Conservation (phyloP, 1,139 yeast genomes). For the Geotrichum klebahnii region DNA sequence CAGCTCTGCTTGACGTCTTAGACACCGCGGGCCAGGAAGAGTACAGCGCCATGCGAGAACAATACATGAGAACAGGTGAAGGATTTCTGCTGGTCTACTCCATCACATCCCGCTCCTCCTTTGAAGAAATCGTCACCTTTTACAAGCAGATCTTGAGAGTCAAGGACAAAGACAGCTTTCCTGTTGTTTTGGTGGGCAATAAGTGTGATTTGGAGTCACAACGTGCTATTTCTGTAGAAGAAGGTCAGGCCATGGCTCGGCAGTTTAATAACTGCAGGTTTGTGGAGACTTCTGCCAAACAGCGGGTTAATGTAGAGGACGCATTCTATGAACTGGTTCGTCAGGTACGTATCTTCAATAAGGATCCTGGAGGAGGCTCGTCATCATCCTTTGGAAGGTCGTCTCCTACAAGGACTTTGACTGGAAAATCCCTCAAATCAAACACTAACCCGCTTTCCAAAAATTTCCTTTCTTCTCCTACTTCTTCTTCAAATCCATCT, state of each 20-base stretch:
- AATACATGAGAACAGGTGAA: constrained; percentile 67
- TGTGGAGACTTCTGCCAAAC: constrained; percentile 90
- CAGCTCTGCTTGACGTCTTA: constrained; percentile 76
- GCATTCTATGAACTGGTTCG: constrained; percentile 77
- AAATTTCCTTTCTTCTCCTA: too few species aligned
- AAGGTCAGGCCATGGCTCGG: constrained; percentile 70
- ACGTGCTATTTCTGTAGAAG: constrained; percentile 67
- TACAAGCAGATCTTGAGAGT: constrained; percentile 82
- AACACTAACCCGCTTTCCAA: too few species aligned
- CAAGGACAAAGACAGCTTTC: constrained; percentile 50
- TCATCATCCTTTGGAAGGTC: too few species aligned
- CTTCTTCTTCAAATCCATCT: too few species aligned
- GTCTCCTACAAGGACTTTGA: too few species aligned
- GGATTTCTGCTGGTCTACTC: constrained; percentile 56
- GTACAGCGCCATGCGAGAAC: constrained; percentile 86
- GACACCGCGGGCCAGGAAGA: constrained; percentile 95
- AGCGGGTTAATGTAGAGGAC: constrained; percentile 88
- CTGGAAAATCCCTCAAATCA: not conserved
- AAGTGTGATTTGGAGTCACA: constrained; percentile 67
- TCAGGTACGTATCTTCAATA: constrained; percentile 50
- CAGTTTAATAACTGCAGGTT: constrained; percentile 67
- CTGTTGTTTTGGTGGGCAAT: constrained; percentile 42
- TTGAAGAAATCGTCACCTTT: constrained; percentile 72
- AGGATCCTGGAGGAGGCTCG: constrained; percentile 26
- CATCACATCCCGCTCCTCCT: constrained; percentile 72